These are phyloP conservation scores for Suhomyces panamericanus DNA, from an alignment of 1,139 yeast species.

Conservation along the genomic window DNA sequence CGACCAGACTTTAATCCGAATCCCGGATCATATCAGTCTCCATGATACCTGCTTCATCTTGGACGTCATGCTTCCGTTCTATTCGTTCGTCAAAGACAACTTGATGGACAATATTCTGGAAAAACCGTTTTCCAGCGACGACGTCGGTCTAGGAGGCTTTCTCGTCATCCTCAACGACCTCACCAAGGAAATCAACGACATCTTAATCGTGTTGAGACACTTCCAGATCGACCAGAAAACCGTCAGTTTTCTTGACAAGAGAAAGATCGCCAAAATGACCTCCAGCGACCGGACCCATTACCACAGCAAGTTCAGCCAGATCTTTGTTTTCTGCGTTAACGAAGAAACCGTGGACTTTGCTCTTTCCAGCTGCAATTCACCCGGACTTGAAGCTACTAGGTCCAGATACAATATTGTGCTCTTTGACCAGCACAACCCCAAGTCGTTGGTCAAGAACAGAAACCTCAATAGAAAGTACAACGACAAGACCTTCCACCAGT, in stretches of 20 bases:
- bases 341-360: slow-evolving; percentile 23
- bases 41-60: slow-evolving; percentile 41
- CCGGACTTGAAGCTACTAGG: slow-evolving; percentile 32
- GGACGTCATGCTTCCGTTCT: slow-evolving; percentile 41
- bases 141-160: slow-evolving; percentile 17
- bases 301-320: slow-evolving; percentile 20
- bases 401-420: slow-evolving; percentile 28
- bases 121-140: slow-evolving; percentile 1
- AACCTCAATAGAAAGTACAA: slow-evolving; percentile 12
- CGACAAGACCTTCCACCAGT: slow-evolving; percentile 30
- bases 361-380: slow-evolving; percentile 23
- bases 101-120: slow-evolving; percentile 12
- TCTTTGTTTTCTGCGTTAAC: slow-evolving; percentile 21
- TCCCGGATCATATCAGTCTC: slow-evolving; percentile 35
- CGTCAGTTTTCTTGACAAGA: slow-evolving; percentile 32
- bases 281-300: slow-evolving; percentile 18
- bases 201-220: slow-evolving; percentile 35
- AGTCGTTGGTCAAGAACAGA: slow-evolving; percentile 11
- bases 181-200: slow-evolving; percentile 37
- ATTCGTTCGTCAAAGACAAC: slow-evolving; percentile 25
- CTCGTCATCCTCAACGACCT: slow-evolving; percentile 33
- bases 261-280: slow-evolving; percentile 15
- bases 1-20: slow-evolving; percentile 24
- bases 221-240: slow-evolving; percentile 28
- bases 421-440: slow-evolving; percentile 23